Percentiles rank a stretch among this genome's conserved stretches.
These are phyloP conservation scores for Porphyridium purpureum DNA, from an alignment of 23 red algal species.

Conservation along the genomic window DNA sequence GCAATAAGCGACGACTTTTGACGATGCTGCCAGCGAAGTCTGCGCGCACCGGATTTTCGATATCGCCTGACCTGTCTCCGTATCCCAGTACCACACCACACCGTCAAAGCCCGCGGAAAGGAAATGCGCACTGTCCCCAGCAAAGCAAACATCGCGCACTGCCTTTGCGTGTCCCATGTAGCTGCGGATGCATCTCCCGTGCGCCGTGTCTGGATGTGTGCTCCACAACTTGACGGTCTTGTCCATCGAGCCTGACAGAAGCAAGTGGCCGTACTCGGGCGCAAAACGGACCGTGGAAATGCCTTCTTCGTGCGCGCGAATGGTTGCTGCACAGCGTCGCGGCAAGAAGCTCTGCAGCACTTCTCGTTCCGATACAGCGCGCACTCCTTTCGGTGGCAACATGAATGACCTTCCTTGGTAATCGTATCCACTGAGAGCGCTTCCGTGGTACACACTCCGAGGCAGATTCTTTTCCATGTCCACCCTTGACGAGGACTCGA, in stretches of 20 bases:
- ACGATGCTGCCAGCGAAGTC: neutral
- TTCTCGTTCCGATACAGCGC: slow-evolving; percentile 25
- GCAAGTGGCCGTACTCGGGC: slow-evolving; percentile 46
- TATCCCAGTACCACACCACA: slow-evolving; percentile 56
- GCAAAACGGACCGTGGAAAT: slow-evolving; percentile 42
- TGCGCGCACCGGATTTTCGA: neutral
- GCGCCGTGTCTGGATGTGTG: neutral
- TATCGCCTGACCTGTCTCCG: slow-evolving; percentile 41
- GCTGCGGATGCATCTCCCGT: slow-evolving; percentile 8
- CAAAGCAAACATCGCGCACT: slow-evolving; percentile 36
- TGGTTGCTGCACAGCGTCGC: slow-evolving; percentile 1
- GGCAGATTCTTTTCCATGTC: too few relatives aligned
- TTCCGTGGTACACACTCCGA: slow-evolving; percentile 7
- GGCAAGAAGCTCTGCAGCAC: slow-evolving; percentile 30
- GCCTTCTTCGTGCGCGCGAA: slow-evolving; percentile 9
- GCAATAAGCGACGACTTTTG: slow-evolving; percentile 12
- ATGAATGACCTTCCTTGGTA: slow-evolving; percentile 19
- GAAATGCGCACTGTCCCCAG: slow-evolving; percentile 22
- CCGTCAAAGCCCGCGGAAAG: slow-evolving; percentile 47
- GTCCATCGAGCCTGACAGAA: slow-evolving; percentile 44
- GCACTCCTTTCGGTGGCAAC: slow-evolving; percentile 3
- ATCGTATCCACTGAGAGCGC: neutral
- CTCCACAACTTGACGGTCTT: slow-evolving; percentile 42
- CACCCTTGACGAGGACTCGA: too few relatives aligned
- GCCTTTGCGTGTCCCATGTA: slow-evolving; percentile 48